These are phyloP conservation scores for Phytophthora megakarya DNA, from an alignment of 352 stramenopile genomes.

Conservation along the genomic window DNA sequence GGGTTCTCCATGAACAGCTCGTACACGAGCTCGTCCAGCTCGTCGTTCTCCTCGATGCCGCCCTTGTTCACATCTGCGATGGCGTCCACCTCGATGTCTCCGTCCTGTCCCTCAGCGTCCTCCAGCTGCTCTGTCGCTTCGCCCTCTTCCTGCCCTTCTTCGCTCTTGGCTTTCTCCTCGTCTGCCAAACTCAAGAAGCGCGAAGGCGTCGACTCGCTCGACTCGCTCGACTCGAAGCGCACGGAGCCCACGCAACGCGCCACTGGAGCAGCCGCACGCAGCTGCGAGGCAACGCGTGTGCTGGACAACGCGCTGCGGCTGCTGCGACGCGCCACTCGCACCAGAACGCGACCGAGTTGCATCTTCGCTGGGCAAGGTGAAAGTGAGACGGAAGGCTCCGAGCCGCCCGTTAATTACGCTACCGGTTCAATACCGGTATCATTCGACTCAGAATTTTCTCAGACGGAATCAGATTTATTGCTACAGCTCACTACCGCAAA, in stretches of 20 bases:
- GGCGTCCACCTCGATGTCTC: slow-evolving; percentile 65
- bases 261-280: neutral
- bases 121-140: too few relatives aligned
- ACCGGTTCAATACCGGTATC: slow-evolving; percentile 6
- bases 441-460: too few relatives aligned
- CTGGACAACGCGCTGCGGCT: slow-evolving; percentile 11
- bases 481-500: neutral
- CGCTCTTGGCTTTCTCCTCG: slow-evolving; percentile 51
- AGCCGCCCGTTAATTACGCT: slow-evolving; percentile 21
- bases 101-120: slow-evolving; percentile 58
- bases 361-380: slow-evolving; percentile 26
- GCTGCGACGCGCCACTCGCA: slow-evolving; percentile 22
- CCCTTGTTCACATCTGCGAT: slow-evolving; percentile 73
- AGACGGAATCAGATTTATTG: neutral
- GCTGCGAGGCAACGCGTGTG: slow-evolving; percentile 1
- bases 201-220: slow-evolving; percentile 46
- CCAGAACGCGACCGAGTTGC: slow-evolving; percentile 27
- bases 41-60: slow-evolving; percentile 70
- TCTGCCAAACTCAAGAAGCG: slow-evolving; percentile 79
- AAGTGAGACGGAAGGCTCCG: slow-evolving; percentile 34
- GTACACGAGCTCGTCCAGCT: slow-evolving; percentile 78
- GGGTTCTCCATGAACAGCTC: slow-evolving; percentile 88
- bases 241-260: slow-evolving; percentile 6
- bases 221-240: slow-evolving; percentile 35
- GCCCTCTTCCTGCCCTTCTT: slow-evolving; percentile 33